phyloP scores from a whole-genome alignment of 1,284 basidiomycete species.

The Sphaerobolus stellatus region DNA sequence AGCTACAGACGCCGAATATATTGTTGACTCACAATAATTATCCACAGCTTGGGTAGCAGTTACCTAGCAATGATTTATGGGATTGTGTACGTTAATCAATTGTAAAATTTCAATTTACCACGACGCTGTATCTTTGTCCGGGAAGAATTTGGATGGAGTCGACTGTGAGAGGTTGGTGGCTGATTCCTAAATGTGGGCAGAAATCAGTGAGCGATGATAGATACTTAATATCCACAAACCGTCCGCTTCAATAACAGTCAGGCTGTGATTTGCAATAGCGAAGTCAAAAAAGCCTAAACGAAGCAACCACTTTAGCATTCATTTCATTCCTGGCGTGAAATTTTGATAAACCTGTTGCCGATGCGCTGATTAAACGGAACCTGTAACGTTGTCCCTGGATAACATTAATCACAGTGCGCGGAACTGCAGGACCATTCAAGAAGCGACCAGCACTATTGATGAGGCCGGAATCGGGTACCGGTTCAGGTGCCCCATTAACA shows the following conservation, averaged over 20 bases:
- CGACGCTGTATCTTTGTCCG: conserved; percentile 38
- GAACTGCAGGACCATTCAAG: conserved; percentile 34
- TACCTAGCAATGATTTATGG: conserved; percentile 14
- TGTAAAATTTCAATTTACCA: conserved; percentile 22
- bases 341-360: neutral
- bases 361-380: conserved; percentile 4
- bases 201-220: neutral
- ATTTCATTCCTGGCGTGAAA: neutral
- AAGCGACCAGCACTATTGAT: conserved; percentile 45
- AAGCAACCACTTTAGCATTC: neutral
- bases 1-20: too few relatives aligned
- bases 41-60: conserved; percentile 32
- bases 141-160: conserved; percentile 36
- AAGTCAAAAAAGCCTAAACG: conserved; percentile 18
- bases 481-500: conserved; percentile 8
- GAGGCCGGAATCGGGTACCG: conserved; percentile 35
- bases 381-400: conserved; percentile 40
- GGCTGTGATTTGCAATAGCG: conserved; percentile 36
- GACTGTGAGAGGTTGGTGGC: conserved; percentile 27
- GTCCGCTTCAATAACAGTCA: conserved; percentile 39
- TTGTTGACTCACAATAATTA: conserved; percentile 40
- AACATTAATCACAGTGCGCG: conserved; percentile 35
- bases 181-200: neutral
- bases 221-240: conserved; percentile 17
- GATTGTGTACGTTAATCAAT: neutral